A percentile compares a stretch with the other conserved stretches of the same genome.
phyloP scores from a whole-genome alignment of 345 rosid species.

The Camelina sativa region DNA sequence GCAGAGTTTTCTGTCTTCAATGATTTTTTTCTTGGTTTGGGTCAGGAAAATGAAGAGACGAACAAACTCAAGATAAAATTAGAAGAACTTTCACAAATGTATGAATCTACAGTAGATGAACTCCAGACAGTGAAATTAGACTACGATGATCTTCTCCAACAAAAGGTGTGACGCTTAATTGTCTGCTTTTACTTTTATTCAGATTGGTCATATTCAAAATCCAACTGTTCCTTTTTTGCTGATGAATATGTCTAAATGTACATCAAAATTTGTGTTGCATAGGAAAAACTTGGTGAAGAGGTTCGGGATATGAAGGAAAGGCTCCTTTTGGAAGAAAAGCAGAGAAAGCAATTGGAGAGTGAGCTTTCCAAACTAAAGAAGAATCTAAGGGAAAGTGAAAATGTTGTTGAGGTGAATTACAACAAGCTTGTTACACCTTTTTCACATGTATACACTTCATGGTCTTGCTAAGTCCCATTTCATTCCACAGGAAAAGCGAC shows the following conservation, averaged over 20 bases:
- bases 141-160: slow-evolving; percentile 53
- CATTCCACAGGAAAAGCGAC: slow-evolving; percentile 56
- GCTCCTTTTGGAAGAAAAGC: slow-evolving; percentile 72
- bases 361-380: slow-evolving; percentile 68
- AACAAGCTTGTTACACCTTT: slow-evolving; percentile 24
- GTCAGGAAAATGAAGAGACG: slow-evolving; percentile 62
- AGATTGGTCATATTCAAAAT: slow-evolving; percentile 30
- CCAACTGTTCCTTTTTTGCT: not conserved
- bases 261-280: slow-evolving; percentile 21
- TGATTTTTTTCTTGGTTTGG: slow-evolving; percentile 20
- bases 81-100: slow-evolving; percentile 55
- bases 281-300: slow-evolving; percentile 70
- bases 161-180: slow-evolving; percentile 58
- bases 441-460: slow-evolving; percentile 28
- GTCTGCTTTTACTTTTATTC: slow-evolving; percentile 21
- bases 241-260: slow-evolving; percentile 11
- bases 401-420: slow-evolving; percentile 56
- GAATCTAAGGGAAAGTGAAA: slow-evolving; percentile 57
- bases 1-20: slow-evolving; percentile 24
- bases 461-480: slow-evolving; percentile 51
- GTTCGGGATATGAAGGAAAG: slow-evolving; percentile 57
- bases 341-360: slow-evolving; percentile 63
- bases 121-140: slow-evolving; percentile 68
- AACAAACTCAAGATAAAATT: slow-evolving; percentile 54
- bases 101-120: slow-evolving; percentile 54